These are phyloP conservation scores for Solanum boliviense DNA, from an alignment of 257 asterid genomes.

Conservation along the genomic window DNA sequence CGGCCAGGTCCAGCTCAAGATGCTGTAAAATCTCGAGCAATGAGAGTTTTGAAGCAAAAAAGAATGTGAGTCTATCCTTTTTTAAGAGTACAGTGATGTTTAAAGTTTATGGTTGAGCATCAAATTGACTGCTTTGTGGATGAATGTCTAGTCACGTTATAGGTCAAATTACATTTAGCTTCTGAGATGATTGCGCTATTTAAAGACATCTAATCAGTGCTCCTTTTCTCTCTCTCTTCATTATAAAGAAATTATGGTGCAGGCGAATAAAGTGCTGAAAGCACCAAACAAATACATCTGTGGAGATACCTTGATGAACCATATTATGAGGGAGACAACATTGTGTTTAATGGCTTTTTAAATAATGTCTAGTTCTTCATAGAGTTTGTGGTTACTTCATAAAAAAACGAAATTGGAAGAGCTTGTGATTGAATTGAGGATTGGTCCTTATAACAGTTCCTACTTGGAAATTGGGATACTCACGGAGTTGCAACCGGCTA, in stretches of 20 bases:
- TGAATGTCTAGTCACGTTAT: background rate
- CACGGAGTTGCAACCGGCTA: background rate
- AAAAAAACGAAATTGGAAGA: background rate
- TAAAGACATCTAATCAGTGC: background rate
- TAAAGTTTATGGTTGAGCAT: background rate
- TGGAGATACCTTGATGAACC: background rate
- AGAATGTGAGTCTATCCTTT: slow-evolving; percentile 47
- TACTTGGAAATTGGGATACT: background rate
- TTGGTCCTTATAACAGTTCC: background rate
- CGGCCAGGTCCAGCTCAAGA: slow-evolving; percentile 99
- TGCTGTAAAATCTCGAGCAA: slow-evolving; percentile 94
- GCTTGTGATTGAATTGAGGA: background rate
- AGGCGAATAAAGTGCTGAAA: background rate
- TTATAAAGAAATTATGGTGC: background rate
- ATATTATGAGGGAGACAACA: background rate
- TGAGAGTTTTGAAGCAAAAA: slow-evolving; percentile 95
- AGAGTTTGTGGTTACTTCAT: background rate
- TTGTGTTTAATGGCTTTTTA: background rate
- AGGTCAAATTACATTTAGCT: background rate
- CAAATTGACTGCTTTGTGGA: background rate
- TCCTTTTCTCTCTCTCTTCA: background rate
- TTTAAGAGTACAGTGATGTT: background rate
- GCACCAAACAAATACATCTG: background rate
- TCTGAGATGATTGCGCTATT: background rate
- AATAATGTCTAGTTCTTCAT: background rate